Evolutionary conservation across 2,329 filamentous ascomycete genomes (phyloP), one percentile per base, ranked within the genome.

Genomic region (Talaromyces sp.): DNA sequence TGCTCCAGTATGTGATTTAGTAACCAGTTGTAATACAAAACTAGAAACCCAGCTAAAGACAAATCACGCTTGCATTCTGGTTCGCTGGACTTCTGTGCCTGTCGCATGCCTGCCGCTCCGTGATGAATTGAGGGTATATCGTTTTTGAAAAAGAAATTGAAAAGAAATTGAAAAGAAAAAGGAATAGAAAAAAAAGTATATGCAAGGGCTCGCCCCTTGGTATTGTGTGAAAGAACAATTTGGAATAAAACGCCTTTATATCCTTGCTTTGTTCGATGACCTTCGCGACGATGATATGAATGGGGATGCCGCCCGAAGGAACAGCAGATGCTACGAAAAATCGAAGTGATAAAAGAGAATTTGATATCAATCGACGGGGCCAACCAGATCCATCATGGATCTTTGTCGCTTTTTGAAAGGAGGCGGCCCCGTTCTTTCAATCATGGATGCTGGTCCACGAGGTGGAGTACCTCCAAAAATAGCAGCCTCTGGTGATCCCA

Each of bases 351-450:
- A 19, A 22, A 22, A 39, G 33, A 37, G 25, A 56, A n/a, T 4
- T 2, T n/a, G 7, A 15, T 19, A 15, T 56, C 50, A 56, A 22
- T 27, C 22, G 17, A 6, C 56, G 9, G 33, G 37, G 37, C 45
- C 19, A 15, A 59, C 56, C 6, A 59, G 37, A 59, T 59, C 56
- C 39, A 59, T 41, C 37, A 59, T 59, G 22, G 56, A 59, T 31
- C 56, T 43, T 59, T 59, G 56, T n/a, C 56, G 56, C 39, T 59
- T 59, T 15, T 59, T 59, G 37, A 43, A 59, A 31, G 56, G 37
- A 11, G 56, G 56, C 15, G 56, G 56, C 5, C 22, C 56, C 13
- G 56, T n/a, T 33, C 56, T 59, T 31, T 59, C 39, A 41, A 59
- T 59, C 39, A 59, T n/a, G 13, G 56, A 59, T 31, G 39, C 39